Percentiles rank a stretch among this genome's conserved stretches.
Conservation (phyloP, 2,329 filamentous ascomycete genomes). For the Cladosporium sp. region DNA sequence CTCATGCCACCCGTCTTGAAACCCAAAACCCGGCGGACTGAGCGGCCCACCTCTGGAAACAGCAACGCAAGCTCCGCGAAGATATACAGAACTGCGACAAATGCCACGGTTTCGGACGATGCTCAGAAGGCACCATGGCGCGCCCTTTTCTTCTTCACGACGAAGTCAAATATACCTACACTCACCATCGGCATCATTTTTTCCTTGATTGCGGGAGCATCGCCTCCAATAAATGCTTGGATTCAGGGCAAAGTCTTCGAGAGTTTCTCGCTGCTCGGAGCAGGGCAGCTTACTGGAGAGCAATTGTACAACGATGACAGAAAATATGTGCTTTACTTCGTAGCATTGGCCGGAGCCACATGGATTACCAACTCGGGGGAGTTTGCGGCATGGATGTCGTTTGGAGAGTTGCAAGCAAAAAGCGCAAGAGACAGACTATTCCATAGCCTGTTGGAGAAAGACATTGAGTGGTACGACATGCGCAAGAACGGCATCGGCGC, state of each 20-base stretch:
- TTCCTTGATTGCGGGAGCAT: conserved; percentile 54
- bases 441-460: conserved; percentile 59
- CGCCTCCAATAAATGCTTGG: conserved; percentile 60
- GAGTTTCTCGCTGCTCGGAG: conserved; percentile 60
- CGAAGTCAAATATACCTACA: conserved; percentile 50
- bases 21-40: conserved; percentile 16
- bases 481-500: conserved; percentile 65
- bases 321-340: conserved; percentile 56
- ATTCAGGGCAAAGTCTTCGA: conserved; percentile 71
- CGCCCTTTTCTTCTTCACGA: conserved; percentile 67
- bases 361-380: conserved; percentile 64
- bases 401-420: conserved; percentile 74
- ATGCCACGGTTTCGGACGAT: conserved; percentile 8
- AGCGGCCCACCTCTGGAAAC: conserved; percentile 14
- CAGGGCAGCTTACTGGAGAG: conserved; percentile 43
- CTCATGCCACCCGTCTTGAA: conserved; percentile 14
- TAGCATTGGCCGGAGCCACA: conserved; percentile 55
- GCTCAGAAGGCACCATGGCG: conserved; percentile 36
- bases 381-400: conserved; percentile 65
- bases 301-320: conserved; percentile 53
- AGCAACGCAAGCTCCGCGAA: conserved; percentile 11
- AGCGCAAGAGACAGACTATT: conserved; percentile 62
- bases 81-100: conserved; percentile 3
- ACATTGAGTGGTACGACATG: conserved; percentile 77
- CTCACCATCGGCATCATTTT: conserved; percentile 51